Base-by-base conservation (phyloP, 371 early-diverging fungal species). In the Lichtheimia hyalospora region DNA sequence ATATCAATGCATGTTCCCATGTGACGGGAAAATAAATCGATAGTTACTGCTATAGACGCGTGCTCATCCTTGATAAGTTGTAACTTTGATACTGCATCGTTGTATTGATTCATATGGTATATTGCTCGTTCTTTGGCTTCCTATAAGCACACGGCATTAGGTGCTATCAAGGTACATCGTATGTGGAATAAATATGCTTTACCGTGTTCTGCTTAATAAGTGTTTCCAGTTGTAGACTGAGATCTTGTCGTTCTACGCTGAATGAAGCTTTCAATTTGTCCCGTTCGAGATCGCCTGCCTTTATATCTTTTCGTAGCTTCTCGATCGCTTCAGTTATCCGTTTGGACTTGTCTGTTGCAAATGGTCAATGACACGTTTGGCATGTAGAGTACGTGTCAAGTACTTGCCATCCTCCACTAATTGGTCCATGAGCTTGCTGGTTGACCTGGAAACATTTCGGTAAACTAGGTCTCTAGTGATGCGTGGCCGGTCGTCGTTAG, bases 41-140 rank as follows among this genome's bases (percentile, higher is more conserved):
- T 16, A 46, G 15, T 60, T 57, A 65, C 65, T 3, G 59, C 43
- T 14, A 66, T 56, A 16, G 53, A n/a, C 5, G 43, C 43, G 28
- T 66, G 66, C 41, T 66, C 66, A 0, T 39, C 34, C 49, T 66
- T 66, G 20, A 66, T 61, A 0, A 66, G 28, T 16, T 57, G 39
- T 21, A 66, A 43, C 2, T 59, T 57, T 14, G 46, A 42, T 15
- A 48, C 24, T 14, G 66, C 66, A 15, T 57, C 61, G 41, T 61
- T 41, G 12, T 58, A 56, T 50, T 48, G 51, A 16, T 61, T 52
- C 25, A 40, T 18, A 15, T 66, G 66, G 44, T 66, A 61, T 16
- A 66, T 49, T 1, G 66, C 66, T 21, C 66, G 60, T 27, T 55
- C 53, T 34, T 66, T 46, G 13, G 66, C 66, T 20, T 61, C 61